These are phyloP conservation scores for Pseudogymnoascus sp. DNA, from an alignment of 2,329 filamentous ascomycete species.

Conservation along the genomic window DNA sequence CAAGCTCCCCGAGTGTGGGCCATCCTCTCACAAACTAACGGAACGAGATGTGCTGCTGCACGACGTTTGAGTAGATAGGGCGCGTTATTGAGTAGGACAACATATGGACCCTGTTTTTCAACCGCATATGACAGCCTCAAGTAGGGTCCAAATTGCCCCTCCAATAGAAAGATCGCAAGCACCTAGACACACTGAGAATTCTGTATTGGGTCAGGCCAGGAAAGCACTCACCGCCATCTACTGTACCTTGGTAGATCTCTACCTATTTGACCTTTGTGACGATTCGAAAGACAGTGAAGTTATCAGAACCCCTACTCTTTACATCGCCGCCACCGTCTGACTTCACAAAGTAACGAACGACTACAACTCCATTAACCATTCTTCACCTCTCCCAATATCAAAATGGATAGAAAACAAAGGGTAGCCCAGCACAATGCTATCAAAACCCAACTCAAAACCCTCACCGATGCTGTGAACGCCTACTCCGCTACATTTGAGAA, in stretches of 20 bases:
- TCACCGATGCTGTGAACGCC: slow-evolving; percentile 1
- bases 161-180: background rate
- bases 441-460: background rate
- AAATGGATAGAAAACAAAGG: slow-evolving; percentile 7
- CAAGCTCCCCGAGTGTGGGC: background rate
- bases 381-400: background rate
- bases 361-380: background rate
- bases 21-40: background rate
- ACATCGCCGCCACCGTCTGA: background rate
- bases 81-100: background rate
- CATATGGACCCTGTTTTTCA: background rate
- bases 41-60: background rate
- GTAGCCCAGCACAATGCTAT: slow-evolving; percentile 2
- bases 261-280: background rate
- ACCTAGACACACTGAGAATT: background rate
- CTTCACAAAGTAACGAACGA: background rate
- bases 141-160: background rate
- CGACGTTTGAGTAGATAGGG: background rate
- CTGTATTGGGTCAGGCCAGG: background rate
- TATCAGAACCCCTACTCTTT: background rate
- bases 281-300: background rate
- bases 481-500: slow-evolving; percentile 8
- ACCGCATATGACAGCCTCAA: background rate
- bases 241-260: background rate
- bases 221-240: background rate